Percentiles rank a stretch among this genome's conserved stretches.
phyloP scores from a whole-genome alignment of 2,329 filamentous ascomycete genomes.

The Xylariales sp. region DNA sequence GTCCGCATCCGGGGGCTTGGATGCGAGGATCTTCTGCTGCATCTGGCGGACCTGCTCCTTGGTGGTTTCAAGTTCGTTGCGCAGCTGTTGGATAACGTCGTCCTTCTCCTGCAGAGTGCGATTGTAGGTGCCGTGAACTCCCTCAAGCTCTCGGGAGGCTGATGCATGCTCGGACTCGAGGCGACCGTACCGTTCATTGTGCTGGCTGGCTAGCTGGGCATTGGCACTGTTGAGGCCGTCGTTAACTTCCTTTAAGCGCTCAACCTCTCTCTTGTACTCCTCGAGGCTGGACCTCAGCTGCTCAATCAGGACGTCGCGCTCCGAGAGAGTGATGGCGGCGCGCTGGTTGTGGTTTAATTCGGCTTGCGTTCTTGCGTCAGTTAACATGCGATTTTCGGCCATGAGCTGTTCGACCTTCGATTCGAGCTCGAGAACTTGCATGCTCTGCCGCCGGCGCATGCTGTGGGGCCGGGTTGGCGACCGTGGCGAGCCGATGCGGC shows the following conservation, averaged over 20 bases:
- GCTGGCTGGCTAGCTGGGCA: slow-evolving; percentile 68
- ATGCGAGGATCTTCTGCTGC: slow-evolving; percentile 53
- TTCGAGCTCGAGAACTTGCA: slow-evolving; percentile 94
- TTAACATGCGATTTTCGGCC: slow-evolving; percentile 77
- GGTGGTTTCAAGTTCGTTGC: slow-evolving; percentile 71
- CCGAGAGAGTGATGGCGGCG: slow-evolving; percentile 66
- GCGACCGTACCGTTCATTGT: slow-evolving; percentile 64
- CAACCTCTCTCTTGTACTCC: slow-evolving; percentile 77
- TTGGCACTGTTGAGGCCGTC: slow-evolving; percentile 75
- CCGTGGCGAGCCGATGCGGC: slow-evolving; percentile 77
- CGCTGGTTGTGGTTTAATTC: slow-evolving; percentile 63
- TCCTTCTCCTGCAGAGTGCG: slow-evolving; percentile 76
- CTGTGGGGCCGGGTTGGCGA: slow-evolving; percentile 93
- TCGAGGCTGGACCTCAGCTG: slow-evolving; percentile 73
- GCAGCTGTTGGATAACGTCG: slow-evolving; percentile 73
- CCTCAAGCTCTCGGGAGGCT: slow-evolving; percentile 64
- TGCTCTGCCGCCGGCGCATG: slow-evolving; percentile 94
- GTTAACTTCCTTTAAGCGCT: slow-evolving; percentile 77
- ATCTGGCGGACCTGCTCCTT: slow-evolving; percentile 56
- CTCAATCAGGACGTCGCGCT: slow-evolving; percentile 84
- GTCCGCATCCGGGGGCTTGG: slow-evolving; percentile 59
- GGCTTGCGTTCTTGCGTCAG: slow-evolving; percentile 65
- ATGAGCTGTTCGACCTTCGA: slow-evolving; percentile 76
- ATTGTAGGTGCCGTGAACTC: slow-evolving; percentile 57
- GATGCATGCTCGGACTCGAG: slow-evolving; percentile 65